Conservation (phyloP, 116 monocot species). For the Iris pallida region DNA sequence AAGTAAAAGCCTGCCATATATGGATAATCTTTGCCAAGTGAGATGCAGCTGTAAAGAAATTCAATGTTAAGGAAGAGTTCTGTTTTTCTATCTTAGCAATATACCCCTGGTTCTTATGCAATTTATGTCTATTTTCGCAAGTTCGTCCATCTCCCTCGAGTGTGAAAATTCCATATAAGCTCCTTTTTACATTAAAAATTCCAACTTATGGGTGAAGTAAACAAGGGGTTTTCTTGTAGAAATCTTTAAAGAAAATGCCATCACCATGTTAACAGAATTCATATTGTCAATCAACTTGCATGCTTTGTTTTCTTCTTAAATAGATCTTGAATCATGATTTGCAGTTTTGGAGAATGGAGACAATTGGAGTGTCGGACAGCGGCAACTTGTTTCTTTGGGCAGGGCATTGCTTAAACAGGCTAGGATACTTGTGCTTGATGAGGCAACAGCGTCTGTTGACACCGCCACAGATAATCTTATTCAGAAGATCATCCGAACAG, state of each 20-base stretch:
- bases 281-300: not conserved
- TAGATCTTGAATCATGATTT: slow-evolving; percentile 6
- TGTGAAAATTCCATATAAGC: not conserved
- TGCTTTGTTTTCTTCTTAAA: not conserved
- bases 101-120: too few species aligned
- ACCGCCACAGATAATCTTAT: slow-evolving; percentile 92
- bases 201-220: too few species aligned
- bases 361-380: slow-evolving; percentile 97
- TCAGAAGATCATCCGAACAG: slow-evolving; percentile 83
- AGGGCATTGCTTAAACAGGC: slow-evolving; percentile 88
- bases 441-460: slow-evolving; percentile 97
- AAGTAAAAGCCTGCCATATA: too few species aligned
- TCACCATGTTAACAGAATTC: not conserved
- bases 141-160: not conserved
- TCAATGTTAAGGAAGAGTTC: too few species aligned
- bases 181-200: not conserved
- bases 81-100: too few species aligned
- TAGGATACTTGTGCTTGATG: slow-evolving; percentile 86
- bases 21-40: too few species aligned
- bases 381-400: slow-evolving; percentile 83
- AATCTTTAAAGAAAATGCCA: too few species aligned
- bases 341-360: slow-evolving; percentile 94
- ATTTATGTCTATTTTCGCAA: too few species aligned
- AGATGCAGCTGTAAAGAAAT: too few species aligned
- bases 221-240: too few species aligned